Conservation (phyloP, 2,329 filamentous ascomycete genomes). For the Pyricularia grisea region DNA sequence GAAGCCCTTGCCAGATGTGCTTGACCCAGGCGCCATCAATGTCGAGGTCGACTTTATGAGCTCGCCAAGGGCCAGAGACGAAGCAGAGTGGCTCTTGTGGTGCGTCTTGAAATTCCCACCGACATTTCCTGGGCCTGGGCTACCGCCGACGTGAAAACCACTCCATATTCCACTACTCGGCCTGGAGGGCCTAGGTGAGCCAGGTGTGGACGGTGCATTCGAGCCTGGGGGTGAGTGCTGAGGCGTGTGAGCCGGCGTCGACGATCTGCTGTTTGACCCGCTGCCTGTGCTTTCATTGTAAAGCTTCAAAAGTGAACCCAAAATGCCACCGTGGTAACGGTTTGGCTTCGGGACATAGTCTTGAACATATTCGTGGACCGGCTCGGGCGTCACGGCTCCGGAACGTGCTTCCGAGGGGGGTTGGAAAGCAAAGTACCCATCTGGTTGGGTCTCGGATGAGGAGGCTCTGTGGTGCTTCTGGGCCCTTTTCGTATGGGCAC, state of each 20-base stretch:
- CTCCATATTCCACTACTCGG: slow-evolving; percentile 2
- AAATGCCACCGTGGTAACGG: slow-evolving; percentile 63
- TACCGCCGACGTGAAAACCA: background rate
- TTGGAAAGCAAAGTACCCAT: slow-evolving; percentile 22
- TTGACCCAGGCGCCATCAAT: slow-evolving; percentile 27
- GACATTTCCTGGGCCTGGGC: background rate
- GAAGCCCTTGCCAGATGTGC: slow-evolving; percentile 29
- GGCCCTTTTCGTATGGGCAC: slow-evolving; percentile 7
- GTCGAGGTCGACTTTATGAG: slow-evolving; percentile 38
- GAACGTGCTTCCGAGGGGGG: slow-evolving; percentile 11
- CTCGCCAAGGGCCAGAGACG: background rate
- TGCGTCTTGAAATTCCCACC: background rate
- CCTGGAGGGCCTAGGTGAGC: background rate
- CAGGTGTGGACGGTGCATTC: background rate
- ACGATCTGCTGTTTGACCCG: slow-evolving; percentile 19
- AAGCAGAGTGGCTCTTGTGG: background rate
- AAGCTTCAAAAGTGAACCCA: slow-evolving; percentile 64
- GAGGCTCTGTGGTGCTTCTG: slow-evolving; percentile 4
- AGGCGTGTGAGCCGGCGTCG: slow-evolving; percentile 33
- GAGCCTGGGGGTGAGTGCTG: slow-evolving; percentile 22
- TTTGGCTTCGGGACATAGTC: slow-evolving; percentile 57
- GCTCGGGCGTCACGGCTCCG: slow-evolving; percentile 18
- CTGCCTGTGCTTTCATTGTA: slow-evolving; percentile 41
- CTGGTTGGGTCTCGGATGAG: slow-evolving; percentile 5
- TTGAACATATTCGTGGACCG: slow-evolving; percentile 52